phyloP scores from a whole-genome alignment of 345 rosid species.

The Euphorbia lathyris region DNA sequence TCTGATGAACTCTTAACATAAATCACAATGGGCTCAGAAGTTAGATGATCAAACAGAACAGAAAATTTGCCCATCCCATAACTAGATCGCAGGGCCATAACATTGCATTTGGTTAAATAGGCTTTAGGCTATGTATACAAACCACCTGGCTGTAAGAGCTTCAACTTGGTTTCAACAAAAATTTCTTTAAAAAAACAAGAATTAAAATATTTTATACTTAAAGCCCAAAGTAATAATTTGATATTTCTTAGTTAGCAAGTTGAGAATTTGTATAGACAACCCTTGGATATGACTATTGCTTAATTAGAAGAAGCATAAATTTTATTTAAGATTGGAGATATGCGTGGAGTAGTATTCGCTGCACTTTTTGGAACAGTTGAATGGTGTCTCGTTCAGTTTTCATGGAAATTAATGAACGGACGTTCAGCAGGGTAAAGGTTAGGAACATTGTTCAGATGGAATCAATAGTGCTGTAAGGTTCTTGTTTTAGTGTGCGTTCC shows the following conservation, averaged over 20 bases:
- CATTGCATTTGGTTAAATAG: neutral
- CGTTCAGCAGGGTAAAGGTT: too few species aligned
- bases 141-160: neutral
- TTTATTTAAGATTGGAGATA: neutral
- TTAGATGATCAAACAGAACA: neutral
- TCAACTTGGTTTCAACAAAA: neutral
- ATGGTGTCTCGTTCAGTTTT: neutral
- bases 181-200: too few species aligned
- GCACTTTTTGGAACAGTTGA: neutral
- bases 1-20: neutral
- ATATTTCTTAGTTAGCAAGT: neutral
- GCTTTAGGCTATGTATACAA: neutral
- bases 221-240: neutral
- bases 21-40: neutral
- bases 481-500: too few species aligned
- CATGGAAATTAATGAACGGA: neutral
- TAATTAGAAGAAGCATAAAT: neutral
- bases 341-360: neutral
- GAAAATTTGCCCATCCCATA: neutral
- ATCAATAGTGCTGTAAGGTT: too few species aligned
- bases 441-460: too few species aligned
- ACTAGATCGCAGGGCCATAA: neutral
- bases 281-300: neutral
- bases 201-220: neutral
- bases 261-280: neutral